Conservation (phyloP, 345 rosid species). For the Melaleuca alternifolia region DNA sequence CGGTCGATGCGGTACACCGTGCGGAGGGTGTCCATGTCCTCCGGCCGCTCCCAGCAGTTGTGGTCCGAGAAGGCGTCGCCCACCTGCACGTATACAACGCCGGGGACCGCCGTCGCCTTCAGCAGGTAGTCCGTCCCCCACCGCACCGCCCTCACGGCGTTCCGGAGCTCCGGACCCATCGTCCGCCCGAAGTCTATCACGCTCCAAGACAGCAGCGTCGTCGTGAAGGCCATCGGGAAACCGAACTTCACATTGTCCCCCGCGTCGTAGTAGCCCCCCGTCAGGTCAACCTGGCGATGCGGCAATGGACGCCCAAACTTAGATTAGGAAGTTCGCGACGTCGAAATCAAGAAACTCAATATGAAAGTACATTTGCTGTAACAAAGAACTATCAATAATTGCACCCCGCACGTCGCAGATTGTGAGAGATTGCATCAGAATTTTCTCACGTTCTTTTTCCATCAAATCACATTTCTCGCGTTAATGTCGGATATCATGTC, state of each 20-base stretch:
- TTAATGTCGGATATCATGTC: background rate
- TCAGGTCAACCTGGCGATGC: constrained; percentile 49
- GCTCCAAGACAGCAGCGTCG: constrained; percentile 89
- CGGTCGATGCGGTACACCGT: constrained; percentile 64
- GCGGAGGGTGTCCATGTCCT: constrained; percentile 91
- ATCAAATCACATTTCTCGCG: background rate
- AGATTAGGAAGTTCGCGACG: background rate
- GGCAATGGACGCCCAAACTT: background rate
- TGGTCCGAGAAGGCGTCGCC: constrained; percentile 87
- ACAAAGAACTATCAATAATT: too few relatives aligned
- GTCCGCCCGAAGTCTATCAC: constrained; percentile 75
- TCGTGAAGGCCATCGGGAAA: constrained; percentile 93
- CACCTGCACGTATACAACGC: constrained; percentile 63
- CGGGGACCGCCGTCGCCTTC: constrained; percentile 62
- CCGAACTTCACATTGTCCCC: constrained; percentile 96
- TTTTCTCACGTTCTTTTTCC: background rate
- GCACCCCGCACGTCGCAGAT: background rate
- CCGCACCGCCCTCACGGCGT: constrained; percentile 59
- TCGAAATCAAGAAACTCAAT: too few relatives aligned
- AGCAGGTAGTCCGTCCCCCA: constrained; percentile 90
- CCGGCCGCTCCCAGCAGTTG: constrained; percentile 92
- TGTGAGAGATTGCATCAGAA: background rate
- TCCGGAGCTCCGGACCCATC: constrained; percentile 68
- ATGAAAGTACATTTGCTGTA: too few relatives aligned
- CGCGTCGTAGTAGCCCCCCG: constrained; percentile 95